Percentiles rank a stretch among this genome's conserved stretches.
phyloP scores from a whole-genome alignment of 306 rosid species.

The Urtica urens region DNA sequence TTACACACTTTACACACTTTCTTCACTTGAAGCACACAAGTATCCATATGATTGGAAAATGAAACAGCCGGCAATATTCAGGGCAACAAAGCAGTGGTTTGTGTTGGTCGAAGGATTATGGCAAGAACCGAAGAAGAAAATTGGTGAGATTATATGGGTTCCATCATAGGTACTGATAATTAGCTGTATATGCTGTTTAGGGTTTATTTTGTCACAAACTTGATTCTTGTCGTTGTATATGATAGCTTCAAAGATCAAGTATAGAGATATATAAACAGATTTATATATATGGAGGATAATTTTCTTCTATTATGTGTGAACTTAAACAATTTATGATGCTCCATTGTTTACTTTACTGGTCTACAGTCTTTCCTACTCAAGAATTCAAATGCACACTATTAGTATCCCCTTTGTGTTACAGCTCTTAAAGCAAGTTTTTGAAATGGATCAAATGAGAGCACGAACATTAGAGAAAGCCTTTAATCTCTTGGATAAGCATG shows the following conservation, averaged over 20 bases:
- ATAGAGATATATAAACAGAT: too few relatives aligned
- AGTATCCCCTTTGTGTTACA: constrained; percentile 26
- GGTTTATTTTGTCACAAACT: constrained; percentile 87
- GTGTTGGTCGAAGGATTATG: constrained; percentile 98
- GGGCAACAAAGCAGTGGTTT: constrained; percentile 99
- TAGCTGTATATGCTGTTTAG: constrained; percentile 85
- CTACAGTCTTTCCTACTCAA: constrained; percentile 2
- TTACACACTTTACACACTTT: too few relatives aligned
- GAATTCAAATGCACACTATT: constrained; percentile 15
- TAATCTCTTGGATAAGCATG: constrained; percentile 49
- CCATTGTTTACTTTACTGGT: constrained; percentile 12
- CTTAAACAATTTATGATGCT: too few relatives aligned
- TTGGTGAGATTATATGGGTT: constrained; percentile 75
- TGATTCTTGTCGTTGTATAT: constrained; percentile 93
- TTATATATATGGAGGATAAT: not conserved
- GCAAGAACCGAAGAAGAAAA: constrained; percentile 62
- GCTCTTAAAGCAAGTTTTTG: constrained; percentile 78
- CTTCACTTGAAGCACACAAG: constrained; percentile 64
- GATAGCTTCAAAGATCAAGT: constrained; percentile 94
- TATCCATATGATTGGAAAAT: constrained; percentile 99
- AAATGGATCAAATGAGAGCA: constrained; percentile 57
- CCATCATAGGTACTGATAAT: constrained; percentile 94
- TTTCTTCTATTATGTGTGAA: constrained; percentile 2
- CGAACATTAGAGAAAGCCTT: constrained; percentile 68
- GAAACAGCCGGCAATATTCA: constrained; percentile 87